Conservation (phyloP, 805 yeast species). For the Lachancea mirantina region DNA sequence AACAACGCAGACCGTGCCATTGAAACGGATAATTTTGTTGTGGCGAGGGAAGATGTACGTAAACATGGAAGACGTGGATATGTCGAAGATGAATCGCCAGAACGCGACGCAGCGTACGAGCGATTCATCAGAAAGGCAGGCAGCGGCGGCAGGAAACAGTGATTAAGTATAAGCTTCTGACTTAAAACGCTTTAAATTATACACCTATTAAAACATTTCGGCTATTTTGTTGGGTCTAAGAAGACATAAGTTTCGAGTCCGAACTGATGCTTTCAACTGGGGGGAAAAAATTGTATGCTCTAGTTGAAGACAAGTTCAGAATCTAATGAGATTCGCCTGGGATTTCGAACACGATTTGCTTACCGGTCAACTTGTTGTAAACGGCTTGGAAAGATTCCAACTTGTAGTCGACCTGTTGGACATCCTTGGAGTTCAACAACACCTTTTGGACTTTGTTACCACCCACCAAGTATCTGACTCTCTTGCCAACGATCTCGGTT, state of each 20-base stretch:
- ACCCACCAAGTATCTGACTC: slow-evolving; percentile 98
- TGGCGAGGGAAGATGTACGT: no score
- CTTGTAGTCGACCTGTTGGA: slow-evolving; percentile 95
- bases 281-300: slow-evolving; percentile 3
- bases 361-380: slow-evolving; percentile 98
- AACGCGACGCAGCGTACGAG: background rate
- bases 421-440: slow-evolving; percentile 95
- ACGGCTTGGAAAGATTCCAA: slow-evolving; percentile 98
- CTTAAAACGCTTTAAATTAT: slow-evolving; percentile 22
- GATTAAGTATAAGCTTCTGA: background rate
- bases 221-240: slow-evolving; percentile 6
- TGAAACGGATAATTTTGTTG: no score
- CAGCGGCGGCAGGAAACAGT: background rate
- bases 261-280: no score
- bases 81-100: background rate
- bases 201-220: slow-evolving; percentile 24
- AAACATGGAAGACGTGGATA: no score
- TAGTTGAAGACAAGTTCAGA: background rate
- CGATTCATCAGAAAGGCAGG: slow-evolving; percentile 2
- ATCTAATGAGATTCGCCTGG: slow-evolving; percentile 41
- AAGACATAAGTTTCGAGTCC: slow-evolving; percentile 4
- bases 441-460: slow-evolving; percentile 98
- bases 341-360: slow-evolving; percentile 97
- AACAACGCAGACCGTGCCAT: no score
- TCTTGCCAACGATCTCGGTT: slow-evolving; percentile 98